These are phyloP conservation scores for Mortierella alpina DNA, from an alignment of 192 early-diverging fungal species.

Conservation along the genomic window DNA sequence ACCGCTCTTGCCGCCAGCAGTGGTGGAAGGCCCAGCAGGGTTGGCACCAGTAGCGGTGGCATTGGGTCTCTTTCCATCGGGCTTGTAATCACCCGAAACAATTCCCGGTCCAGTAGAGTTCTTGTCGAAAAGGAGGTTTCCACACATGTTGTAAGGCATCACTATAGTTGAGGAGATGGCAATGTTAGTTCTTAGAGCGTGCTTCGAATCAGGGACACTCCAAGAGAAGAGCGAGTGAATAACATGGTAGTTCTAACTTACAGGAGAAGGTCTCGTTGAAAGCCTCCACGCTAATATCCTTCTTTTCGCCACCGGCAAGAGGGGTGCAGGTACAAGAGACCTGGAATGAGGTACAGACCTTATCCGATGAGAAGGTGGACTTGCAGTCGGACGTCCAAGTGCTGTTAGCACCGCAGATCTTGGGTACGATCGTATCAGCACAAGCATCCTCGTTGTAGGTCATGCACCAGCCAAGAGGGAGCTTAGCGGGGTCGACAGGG, in stretches of 20 bases:
- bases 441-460: slow-evolving; percentile 8
- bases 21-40: neutral
- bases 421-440: neutral
- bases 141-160: slow-evolving; percentile 19
- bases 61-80: slow-evolving; percentile 23
- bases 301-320: neutral
- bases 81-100: slow-evolving; percentile 33
- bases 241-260: neutral
- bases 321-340: slow-evolving; percentile 31
- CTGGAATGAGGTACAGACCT: slow-evolving; percentile 26
- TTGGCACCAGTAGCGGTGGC: neutral
- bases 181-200: no score
- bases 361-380: slow-evolving; percentile 24
- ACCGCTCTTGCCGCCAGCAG: neutral
- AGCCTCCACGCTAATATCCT: slow-evolving; percentile 30
- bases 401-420: slow-evolving; percentile 20
- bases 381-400: slow-evolving; percentile 11
- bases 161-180: neutral
- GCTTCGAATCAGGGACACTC: no score
- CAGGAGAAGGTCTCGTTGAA: slow-evolving; percentile 27
- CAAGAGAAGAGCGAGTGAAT: no score
- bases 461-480: slow-evolving; percentile 36
- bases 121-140: slow-evolving; percentile 16
- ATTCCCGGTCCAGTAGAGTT: slow-evolving; percentile 25
- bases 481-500: slow-evolving; percentile 39